Percentiles rank a stretch among this genome's conserved stretches.
phyloP scores from a whole-genome alignment of 208 protist genomes.

The Tritrichomonas musculus region DNA sequence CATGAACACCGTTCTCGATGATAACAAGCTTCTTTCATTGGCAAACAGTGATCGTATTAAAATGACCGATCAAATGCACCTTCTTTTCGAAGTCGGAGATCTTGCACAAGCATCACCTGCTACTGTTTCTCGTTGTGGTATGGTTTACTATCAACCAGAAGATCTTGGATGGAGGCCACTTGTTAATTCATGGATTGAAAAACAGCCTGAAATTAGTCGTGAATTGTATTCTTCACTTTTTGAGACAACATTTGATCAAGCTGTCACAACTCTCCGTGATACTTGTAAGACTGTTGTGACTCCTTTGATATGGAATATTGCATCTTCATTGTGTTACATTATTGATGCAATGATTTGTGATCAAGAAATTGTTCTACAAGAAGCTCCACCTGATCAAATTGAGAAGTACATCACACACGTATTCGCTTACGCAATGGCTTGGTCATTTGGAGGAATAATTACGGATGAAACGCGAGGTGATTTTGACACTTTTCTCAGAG shows the following conservation, averaged over 20 bases:
- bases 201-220: not conserved
- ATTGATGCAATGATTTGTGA: not conserved
- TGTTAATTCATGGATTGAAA: not conserved
- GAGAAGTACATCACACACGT: not conserved
- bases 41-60: conserved; percentile 87
- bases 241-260: not conserved
- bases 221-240: not conserved
- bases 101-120: conserved; percentile 88
- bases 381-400: not conserved
- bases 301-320: conserved; percentile 26
- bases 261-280: not conserved
- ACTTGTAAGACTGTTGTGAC: conserved; percentile 4
- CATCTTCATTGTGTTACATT: not conserved
- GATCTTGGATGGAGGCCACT: conserved; percentile 73
- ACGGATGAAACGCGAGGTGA: conserved; percentile 65
- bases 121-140: conserved; percentile 94
- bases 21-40: conserved; percentile 94
- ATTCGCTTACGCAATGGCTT: conserved; percentile 76
- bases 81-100: conserved; percentile 96
- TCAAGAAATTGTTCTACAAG: not conserved
- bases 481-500: conserved; percentile 59
- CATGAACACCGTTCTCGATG: conserved; percentile 96
- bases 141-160: conserved; percentile 84
- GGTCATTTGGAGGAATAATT: conserved; percentile 85
- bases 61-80: conserved; percentile 68